Conservation (phyloP, 2,329 filamentous ascomycete genomes). For the Bipolaris sorokiniana region DNA sequence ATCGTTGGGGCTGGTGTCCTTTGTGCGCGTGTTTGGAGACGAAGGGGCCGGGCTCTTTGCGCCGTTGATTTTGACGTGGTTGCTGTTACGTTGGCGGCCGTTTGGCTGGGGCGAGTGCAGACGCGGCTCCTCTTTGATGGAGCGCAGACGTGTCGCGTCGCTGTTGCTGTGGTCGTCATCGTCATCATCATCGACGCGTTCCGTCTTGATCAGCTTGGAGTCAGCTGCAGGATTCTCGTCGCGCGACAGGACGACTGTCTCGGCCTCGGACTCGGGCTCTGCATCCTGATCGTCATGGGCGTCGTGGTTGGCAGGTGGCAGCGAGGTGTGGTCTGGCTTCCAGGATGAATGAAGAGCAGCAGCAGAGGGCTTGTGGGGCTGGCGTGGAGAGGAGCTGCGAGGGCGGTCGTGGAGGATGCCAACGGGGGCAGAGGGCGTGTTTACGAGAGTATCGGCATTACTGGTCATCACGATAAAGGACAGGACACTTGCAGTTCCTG, state of each 20-base stretch:
- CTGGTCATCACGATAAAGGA: conserved; percentile 50
- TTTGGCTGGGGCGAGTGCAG: conserved; percentile 35
- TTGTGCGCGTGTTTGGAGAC: conserved; percentile 46
- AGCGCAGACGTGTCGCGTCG: conserved; percentile 28
- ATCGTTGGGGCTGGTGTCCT: conserved; percentile 43
- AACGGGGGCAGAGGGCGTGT: conserved; percentile 31
- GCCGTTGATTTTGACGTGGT: conserved; percentile 38
- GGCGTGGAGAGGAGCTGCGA: conserved; percentile 19
- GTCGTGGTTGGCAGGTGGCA: conserved; percentile 17
- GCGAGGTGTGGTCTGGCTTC: background rate
- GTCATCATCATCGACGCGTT: conserved; percentile 46
- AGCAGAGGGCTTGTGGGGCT: conserved; percentile 19
- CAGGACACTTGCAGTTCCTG: conserved; percentile 47
- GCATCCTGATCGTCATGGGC: conserved; percentile 43
- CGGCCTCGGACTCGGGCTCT: conserved; percentile 56
- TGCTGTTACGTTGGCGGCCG: conserved; percentile 33
- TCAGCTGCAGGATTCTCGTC: conserved; percentile 50
- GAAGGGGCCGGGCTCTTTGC: conserved; percentile 42
- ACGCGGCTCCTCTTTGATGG: conserved; percentile 38
- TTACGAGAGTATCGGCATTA: conserved; percentile 46
- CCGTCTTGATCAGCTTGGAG: conserved; percentile 50
- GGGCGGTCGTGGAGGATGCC: conserved; percentile 19
- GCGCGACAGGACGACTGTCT: conserved; percentile 55
- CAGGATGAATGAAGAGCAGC: background rate
- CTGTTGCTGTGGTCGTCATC: conserved; percentile 29